A percentile compares a stretch with the other conserved stretches of the same genome.
These are phyloP conservation scores for Mucor racemosus DNA, from an alignment of 371 early-diverging fungal genomes.

Conservation along the genomic window DNA sequence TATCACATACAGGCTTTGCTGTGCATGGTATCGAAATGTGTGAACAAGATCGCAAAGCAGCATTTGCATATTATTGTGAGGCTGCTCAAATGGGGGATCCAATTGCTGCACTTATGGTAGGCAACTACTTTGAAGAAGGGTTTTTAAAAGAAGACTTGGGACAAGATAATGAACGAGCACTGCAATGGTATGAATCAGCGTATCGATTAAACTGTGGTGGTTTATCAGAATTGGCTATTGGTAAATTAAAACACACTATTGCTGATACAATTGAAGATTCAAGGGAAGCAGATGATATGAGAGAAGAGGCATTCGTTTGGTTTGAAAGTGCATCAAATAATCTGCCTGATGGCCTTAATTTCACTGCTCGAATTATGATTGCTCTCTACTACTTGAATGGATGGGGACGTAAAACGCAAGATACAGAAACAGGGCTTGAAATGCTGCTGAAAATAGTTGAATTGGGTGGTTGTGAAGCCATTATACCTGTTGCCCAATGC, in stretches of 20 bases:
- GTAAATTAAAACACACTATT: constrained; percentile 24
- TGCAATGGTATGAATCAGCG: constrained; percentile 33
- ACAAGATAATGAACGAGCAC: constrained; percentile 19
- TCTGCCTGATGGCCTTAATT: background rate
- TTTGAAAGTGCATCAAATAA: constrained; percentile 22
- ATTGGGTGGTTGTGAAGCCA: constrained; percentile 22
- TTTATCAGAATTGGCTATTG: constrained; percentile 33
- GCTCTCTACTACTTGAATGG: constrained; percentile 29
- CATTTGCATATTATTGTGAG: constrained; percentile 31
- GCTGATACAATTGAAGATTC: background rate
- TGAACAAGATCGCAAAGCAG: constrained; percentile 22
- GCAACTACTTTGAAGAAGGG: constrained; percentile 35
- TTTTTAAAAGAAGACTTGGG: constrained; percentile 15
- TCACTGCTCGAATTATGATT: constrained; percentile 21
- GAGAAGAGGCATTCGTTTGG: constrained; percentile 34
- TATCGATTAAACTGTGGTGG: constrained; percentile 27
- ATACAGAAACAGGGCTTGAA: constrained; percentile 20
- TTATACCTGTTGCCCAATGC: constrained; percentile 24
- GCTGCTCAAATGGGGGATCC: constrained; percentile 30
- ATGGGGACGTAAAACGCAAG: constrained; percentile 23
- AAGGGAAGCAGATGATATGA: constrained; percentile 23
- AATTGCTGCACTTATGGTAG: constrained; percentile 30
- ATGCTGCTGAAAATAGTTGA: constrained; percentile 22
- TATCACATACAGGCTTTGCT: constrained; percentile 26
- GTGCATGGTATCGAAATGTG: constrained; percentile 16